phyloP scores from a whole-genome alignment of 306 rosid species.

The Cucumis cinereus region DNA sequence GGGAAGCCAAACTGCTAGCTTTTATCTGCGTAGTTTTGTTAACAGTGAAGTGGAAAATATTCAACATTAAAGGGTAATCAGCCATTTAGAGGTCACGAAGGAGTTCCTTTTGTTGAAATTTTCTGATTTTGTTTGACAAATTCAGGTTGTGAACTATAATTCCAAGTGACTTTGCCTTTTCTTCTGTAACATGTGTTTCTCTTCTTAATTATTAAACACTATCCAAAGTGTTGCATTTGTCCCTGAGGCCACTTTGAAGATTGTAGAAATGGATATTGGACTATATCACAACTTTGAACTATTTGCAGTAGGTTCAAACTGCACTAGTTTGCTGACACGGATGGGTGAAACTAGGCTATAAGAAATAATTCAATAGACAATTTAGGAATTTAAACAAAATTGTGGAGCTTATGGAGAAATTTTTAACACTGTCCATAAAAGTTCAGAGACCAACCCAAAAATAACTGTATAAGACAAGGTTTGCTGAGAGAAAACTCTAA shows the following conservation, averaged over 20 bases:
- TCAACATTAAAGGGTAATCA: not conserved
- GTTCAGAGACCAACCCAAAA: not conserved
- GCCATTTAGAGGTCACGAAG: not conserved
- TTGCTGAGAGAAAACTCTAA: conserved; percentile 14
- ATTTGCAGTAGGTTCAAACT: not conserved
- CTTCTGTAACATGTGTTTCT: not conserved
- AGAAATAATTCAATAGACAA: not conserved
- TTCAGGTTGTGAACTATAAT: not conserved
- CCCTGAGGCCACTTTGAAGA: not conserved
- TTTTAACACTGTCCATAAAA: not conserved
- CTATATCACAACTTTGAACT: not conserved
- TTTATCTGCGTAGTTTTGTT: not conserved
- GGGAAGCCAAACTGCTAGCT: not conserved
- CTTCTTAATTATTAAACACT: not conserved
- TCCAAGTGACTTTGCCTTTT: not conserved
- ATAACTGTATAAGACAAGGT: not conserved
- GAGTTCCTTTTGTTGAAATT: not conserved
- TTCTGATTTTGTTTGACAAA: not conserved
- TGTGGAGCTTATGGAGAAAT: not conserved
- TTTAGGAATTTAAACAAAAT: not conserved
- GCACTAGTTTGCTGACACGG: not conserved
- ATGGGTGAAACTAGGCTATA: not conserved
- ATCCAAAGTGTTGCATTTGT: not conserved
- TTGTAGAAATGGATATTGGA: not conserved
- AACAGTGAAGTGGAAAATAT: not conserved